These are phyloP conservation scores for Coemansia sp. DNA, from an alignment of 192 early-diverging fungal species.

Conservation along the genomic window DNA sequence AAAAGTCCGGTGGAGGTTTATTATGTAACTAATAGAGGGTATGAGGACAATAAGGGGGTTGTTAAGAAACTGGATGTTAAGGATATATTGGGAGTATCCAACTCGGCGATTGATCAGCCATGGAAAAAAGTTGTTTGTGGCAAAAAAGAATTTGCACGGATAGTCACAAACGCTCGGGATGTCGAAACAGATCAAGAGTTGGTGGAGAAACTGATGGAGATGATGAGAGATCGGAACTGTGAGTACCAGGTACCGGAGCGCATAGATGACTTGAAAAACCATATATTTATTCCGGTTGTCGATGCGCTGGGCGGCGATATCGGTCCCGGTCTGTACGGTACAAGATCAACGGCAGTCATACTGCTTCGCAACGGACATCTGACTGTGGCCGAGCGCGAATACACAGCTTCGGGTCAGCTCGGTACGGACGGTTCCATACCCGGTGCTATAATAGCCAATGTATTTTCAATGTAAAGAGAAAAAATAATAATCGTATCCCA, in stretches of 20 bases:
- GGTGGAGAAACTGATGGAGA: conserved; percentile 3
- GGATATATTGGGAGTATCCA: conserved; percentile 29
- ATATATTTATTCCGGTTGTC: conserved; percentile 36
- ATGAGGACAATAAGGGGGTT: conserved; percentile 1
- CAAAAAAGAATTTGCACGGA: conserved; percentile 3
- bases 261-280: conserved; percentile 28
- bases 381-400: conserved; percentile 24
- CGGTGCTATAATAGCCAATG: background rate
- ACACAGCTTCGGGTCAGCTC: background rate
- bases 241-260: background rate
- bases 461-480: background rate
- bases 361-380: conserved; percentile 21
- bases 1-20: background rate
- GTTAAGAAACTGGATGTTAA: background rate
- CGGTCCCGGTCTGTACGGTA: conserved; percentile 20
- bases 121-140: conserved; percentile 46
- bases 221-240: conserved; percentile 16
- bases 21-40: conserved; percentile 39
- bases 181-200: conserved; percentile 6
- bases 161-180: background rate
- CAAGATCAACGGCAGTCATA: conserved; percentile 37
- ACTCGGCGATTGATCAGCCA: conserved; percentile 27
- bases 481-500: no score
- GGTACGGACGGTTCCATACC: background rate
- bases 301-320: conserved; percentile 1